Evolutionary conservation across 2,329 filamentous ascomycete species (phyloP).

Genomic region (Aspergillus sp.): DNA sequence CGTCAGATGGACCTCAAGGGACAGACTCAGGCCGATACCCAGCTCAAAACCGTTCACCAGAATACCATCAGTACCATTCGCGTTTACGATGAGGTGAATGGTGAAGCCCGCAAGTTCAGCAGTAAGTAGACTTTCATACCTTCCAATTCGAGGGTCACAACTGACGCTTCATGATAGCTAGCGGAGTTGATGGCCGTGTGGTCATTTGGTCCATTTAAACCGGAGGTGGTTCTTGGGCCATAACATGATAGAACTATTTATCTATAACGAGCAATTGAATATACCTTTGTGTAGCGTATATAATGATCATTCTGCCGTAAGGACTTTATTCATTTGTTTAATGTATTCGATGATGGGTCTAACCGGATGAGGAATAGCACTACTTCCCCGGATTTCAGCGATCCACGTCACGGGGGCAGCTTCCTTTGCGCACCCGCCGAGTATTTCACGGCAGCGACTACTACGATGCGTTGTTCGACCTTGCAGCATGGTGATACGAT

Average conservation of each 20-base stretch:
- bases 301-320: neutral
- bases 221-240: neutral
- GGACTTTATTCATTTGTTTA: no score
- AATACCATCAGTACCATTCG: conserved; percentile 88
- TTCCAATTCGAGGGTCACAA: neutral
- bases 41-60: conserved; percentile 91
- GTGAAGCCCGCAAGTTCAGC: conserved; percentile 68
- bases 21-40: conserved; percentile 82
- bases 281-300: neutral
- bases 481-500: no score
- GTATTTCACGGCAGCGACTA: no score
- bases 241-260: no score
- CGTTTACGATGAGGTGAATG: conserved; percentile 59
- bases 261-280: neutral
- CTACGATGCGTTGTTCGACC: no score
- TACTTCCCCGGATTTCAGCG: conserved; percentile 3
- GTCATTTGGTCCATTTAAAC: conserved; percentile 64
- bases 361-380: neutral
- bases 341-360: no score
- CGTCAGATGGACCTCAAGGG: conserved; percentile 97
- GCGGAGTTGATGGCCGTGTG: conserved; percentile 72
- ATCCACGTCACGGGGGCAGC: neutral
- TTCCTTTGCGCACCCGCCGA: neutral
- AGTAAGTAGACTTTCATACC: conserved; percentile 50
- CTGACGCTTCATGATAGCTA: conserved; percentile 46